Percentiles rank a stretch among this genome's conserved stretches.
Conservation (phyloP, 2,329 filamentous ascomycete species). For the Exophiala phaeomuriformis region DNA sequence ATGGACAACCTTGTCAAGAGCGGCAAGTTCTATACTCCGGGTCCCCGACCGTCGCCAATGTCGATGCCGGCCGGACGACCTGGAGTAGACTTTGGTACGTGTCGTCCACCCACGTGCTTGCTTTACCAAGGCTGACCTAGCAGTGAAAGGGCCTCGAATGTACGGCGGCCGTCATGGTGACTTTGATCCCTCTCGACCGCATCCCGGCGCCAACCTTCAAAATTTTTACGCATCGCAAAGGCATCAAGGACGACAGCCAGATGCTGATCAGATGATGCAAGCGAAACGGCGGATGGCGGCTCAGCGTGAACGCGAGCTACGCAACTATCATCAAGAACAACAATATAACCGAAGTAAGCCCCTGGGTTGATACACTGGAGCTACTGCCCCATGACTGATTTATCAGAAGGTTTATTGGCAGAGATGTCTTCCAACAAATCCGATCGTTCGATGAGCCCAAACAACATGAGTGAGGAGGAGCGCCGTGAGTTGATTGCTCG, state of each 20-base stretch:
- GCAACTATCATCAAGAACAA: constrained; percentile 99
- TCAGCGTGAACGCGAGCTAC: constrained; percentile 96
- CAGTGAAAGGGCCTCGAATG: constrained; percentile 59
- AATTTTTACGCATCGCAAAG: constrained; percentile 92
- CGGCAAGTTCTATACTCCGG: constrained; percentile 71
- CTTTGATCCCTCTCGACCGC: constrained; percentile 68
- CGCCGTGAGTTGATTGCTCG: constrained; percentile 92
- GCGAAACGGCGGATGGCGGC: constrained; percentile 98
- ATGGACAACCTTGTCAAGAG: constrained; percentile 95
- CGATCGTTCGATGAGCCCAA: constrained; percentile 77
- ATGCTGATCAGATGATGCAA: constrained; percentile 98
- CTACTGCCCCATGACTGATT: constrained; percentile 29
- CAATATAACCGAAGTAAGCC: constrained; percentile 94
- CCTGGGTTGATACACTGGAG: constrained; percentile 8
- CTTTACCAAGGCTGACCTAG: neutral
- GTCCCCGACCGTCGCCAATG: constrained; percentile 69
- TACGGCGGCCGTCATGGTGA: constrained; percentile 68
- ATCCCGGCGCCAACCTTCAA: constrained; percentile 71
- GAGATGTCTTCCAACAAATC: constrained; percentile 69
- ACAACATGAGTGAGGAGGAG: constrained; percentile 87
- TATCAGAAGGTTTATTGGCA: constrained; percentile 54
- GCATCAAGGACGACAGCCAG: constrained; percentile 78
- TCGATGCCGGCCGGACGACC: constrained; percentile 14
- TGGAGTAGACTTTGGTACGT: constrained; percentile 19
- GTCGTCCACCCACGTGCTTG: neutral